Percentiles rank a stretch among this genome's conserved stretches.
Evolutionary conservation across 306 rosid species (phyloP).

Genomic region (Quercus alba): DNA sequence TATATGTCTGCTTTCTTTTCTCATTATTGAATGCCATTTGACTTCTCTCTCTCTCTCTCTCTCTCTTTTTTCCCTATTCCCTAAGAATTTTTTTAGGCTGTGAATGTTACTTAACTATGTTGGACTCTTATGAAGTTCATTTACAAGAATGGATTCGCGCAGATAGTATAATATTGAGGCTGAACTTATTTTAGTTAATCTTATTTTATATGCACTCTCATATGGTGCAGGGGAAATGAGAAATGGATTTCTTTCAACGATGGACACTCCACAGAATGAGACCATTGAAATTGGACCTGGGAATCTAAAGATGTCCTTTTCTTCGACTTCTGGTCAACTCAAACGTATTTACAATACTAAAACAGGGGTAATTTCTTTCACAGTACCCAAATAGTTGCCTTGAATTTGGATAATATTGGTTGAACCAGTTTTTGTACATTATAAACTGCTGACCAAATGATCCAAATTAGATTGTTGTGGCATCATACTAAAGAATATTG

Average conservation of each 20-base stretch:
- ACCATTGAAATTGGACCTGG: conserved; percentile 72
- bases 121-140: background rate
- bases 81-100: background rate
- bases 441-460: background rate
- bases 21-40: background rate
- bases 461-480: background rate
- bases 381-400: conserved; percentile 6
- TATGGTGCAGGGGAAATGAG: conserved; percentile 41
- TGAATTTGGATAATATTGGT: background rate
- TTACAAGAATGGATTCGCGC: background rate
- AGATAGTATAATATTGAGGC: background rate
- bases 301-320: conserved; percentile 74
- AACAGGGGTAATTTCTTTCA: conserved; percentile 64
- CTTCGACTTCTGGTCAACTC: conserved; percentile 74
- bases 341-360: conserved; percentile 56
- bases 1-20: conserved; percentile 15
- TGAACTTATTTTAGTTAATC: background rate
- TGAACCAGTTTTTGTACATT: background rate
- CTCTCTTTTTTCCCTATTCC: background rate
- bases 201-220: conserved; percentile 12
- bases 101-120: background rate
- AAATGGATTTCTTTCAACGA: conserved; percentile 18
- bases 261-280: conserved; percentile 21
- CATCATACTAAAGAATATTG: background rate
- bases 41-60: background rate